Conservation (phyloP, 441 rosid genomes). For the Omphalea diandra region DNA sequence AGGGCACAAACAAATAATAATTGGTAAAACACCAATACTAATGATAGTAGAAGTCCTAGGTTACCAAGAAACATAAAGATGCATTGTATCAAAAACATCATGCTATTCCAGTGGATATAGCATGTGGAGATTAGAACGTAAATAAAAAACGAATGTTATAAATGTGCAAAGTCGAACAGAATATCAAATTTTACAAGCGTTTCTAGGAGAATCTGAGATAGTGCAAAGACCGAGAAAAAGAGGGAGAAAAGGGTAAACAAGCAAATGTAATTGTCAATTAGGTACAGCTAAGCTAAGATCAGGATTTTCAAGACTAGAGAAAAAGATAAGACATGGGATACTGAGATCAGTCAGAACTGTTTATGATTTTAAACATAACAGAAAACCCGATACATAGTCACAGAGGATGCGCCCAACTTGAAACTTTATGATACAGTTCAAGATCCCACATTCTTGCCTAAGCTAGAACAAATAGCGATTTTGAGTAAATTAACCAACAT, state of each 20-base stretch:
- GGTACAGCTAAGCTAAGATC: neutral
- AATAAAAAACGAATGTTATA: neutral
- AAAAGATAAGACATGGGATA: neutral
- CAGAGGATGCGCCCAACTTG: neutral
- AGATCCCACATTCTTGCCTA: neutral
- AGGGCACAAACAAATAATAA: neutral
- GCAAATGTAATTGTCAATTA: too few species aligned
- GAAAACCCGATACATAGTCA: neutral
- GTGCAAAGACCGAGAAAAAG: too few species aligned
- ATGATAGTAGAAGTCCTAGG: neutral
- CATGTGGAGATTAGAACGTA: neutral
- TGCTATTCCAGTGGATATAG: neutral
- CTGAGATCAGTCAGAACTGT: neutral
- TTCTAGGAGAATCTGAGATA: neutral
- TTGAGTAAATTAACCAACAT: constrained; percentile 2
- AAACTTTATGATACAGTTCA: neutral
- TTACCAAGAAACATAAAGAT: neutral
- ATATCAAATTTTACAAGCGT: neutral
- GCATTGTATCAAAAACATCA: neutral
- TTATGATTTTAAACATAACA: neutral
- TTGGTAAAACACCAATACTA: neutral
- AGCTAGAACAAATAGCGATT: neutral
- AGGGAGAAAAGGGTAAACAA: too few species aligned
- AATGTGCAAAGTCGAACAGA: neutral
- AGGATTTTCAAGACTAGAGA: too few species aligned